Evolutionary conservation across 257 asterid genomes (phyloP), one percentile per base, ranked within the genome.

Genomic region (Pogostemon cablin): DNA sequence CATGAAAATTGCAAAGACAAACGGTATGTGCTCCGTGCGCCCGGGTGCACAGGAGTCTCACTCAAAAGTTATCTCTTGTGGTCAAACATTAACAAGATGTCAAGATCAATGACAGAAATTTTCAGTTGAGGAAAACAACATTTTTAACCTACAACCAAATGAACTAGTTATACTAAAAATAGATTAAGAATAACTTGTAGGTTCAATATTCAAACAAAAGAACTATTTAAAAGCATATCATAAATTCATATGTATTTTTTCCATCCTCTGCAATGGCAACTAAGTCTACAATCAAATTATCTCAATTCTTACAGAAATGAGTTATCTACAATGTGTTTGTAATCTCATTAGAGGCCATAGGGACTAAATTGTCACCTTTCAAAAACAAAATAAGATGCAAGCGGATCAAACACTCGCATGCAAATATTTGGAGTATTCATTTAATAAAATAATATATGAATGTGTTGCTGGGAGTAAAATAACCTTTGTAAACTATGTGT

Each of bases 361-460:
- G 35, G 55, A 62, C 67, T 20, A 9, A n/a, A 37, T 32, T 10
- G 44, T 65, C 35, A 55, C 39, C 25, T 38, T 34, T 12, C 63
- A 56, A 62, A 63, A 56, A 65, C 32, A 65, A 73, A 34, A 64
- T 42, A 72, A 59, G 37, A 63, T 7, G 65, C 35, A 11, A 10
- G 32, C 10, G n/a, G 41, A 3, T 52, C 65, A 52, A 68, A 55
- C 50, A 2, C 11, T 55, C 41, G 11, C 50, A 55, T 10, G 15
- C 7, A 73, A 37, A 12, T 12, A 38, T 37, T 43, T 12, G 6
- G 44, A 55, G 44, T 17, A 54, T 7, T 35, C 65, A 32, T 10
- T 25, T 25, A 25, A 3, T 25, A 0, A 25, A 25, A 25, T 25
- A 25, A 25, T 1, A 25, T 25, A 25, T 25, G 32, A 25, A 25